A percentile compares a stretch with the other conserved stretches of the same genome.
These are phyloP conservation scores for Babesia sp. DNA, from an alignment of 169 alveolate genomes.

Conservation along the genomic window DNA sequence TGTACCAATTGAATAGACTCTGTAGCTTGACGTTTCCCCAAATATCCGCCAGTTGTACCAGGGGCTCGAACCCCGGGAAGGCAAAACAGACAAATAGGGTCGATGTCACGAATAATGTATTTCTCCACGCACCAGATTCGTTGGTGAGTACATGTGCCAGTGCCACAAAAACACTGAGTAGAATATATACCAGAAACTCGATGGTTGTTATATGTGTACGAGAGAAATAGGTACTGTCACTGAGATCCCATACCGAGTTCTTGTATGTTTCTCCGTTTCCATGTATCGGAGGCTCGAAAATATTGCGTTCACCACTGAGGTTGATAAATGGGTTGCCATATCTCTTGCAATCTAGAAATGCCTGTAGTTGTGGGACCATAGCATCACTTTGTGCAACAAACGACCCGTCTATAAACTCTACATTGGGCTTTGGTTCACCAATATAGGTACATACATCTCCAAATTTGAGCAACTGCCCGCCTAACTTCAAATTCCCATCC, in stretches of 20 bases:
- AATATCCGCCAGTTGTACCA: constrained; percentile 47
- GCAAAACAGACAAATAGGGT: constrained; percentile 33
- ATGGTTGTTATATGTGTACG: constrained; percentile 8
- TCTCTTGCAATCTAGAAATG: constrained; percentile 32
- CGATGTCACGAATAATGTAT: neutral
- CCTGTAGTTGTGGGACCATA: constrained; percentile 39
- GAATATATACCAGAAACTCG: constrained; percentile 6
- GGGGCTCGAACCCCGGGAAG: constrained; percentile 64
- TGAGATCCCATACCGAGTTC: constrained; percentile 53
- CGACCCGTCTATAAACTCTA: constrained; percentile 44
- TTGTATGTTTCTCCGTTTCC: neutral
- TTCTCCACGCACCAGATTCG: neutral
- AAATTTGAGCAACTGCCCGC: constrained; percentile 11
- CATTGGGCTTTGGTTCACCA: constrained; percentile 26
- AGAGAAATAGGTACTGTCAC: constrained; percentile 46
- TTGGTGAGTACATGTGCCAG: constrained; percentile 10
- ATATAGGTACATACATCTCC: constrained; percentile 41
- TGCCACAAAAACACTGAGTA: constrained; percentile 1
- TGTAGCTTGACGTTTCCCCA: constrained; percentile 70
- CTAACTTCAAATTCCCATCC: constrained; percentile 29
- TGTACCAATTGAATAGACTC: constrained; percentile 58
- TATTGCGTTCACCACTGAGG: constrained; percentile 31
- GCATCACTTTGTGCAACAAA: constrained; percentile 56
- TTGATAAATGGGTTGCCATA: constrained; percentile 24
- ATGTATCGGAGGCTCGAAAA: constrained; percentile 22